Base-by-base conservation (phyloP, 176 grass and related monocot species). In the Alloteropsis semialata region DNA sequence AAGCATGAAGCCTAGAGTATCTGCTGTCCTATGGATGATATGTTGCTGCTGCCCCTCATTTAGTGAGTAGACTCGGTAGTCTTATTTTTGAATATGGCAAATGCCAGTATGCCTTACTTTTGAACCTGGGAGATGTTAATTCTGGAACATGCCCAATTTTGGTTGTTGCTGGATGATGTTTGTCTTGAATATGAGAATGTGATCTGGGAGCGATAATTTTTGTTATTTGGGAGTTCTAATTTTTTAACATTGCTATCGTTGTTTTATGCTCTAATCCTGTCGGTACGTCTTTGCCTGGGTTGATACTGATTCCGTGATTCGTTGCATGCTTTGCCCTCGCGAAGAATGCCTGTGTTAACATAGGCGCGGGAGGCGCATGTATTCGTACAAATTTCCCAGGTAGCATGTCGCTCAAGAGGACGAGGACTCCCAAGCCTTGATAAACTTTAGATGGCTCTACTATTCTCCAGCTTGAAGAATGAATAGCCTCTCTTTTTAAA, bases 81-180 rank as follows among this genome's bases (percentile, higher is more conserved):
- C 6, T 21, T 84, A 79, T 83, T 66, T 66, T 79, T 79, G 28
- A 15, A 66, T 48, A 12, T 79, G 76, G 76, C 28, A n/a, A 34
- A 36, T 49, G 59, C 16, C 61, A 59, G 49, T 27, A 21, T 29
- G 44, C 29, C 16, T 33, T 9, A 15, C 41, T 72, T 56, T 56
- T 27, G 55, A 69, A 71, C 44, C 49, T 50, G 27, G 25, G 17
- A 50, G 15, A 10, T 17, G 41, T 53, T 49, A n/a, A 72, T 44
- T 29, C 29, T 18, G 44, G 68, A 46, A 2, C 24, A 48, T 43
- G 66, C 43, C 27, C 44, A 72, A 11, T 72, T 72, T 72, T 72
- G 41, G 14, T 70, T 24, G 27, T 72, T 8, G 24, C 0, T 21
- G 43, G 10, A 72, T 72, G 69, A 12, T 19, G 69, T 17, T 72